Evolutionary conservation across 768 basidiomycete species (phyloP), one percentile per base, ranked within the genome.

Genomic region (Neoboletus magnificus): DNA sequence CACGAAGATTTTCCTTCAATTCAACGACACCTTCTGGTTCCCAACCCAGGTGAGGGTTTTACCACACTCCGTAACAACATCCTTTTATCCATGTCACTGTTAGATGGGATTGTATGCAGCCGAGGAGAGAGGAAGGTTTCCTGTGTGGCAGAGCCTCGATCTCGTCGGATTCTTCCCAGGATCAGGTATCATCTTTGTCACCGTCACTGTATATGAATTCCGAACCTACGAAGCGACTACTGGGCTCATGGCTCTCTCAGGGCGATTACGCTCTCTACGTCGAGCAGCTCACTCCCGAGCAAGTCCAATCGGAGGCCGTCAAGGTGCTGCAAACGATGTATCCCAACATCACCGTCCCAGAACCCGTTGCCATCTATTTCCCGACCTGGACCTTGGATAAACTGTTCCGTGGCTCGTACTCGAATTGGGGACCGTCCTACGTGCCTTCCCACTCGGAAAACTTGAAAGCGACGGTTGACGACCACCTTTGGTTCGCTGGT

Each of bases 1-100:
- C 58, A 85, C 85, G 1, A 87, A 87, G 66, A 84, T 87, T 27
- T 87, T 85, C 68, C 62, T 87, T 44, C 78, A 83, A 56, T 87
- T 87, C 62, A 73, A 79, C 0, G 60, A 78, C 52, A 83, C 80
- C 18, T 87, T 87, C 66, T 87, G 79, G 81, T 79, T 79, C 50
- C 68, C 76, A 32, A 79, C 79, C 0, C 64, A 80, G 72, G 77
- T 72, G 40, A 29, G 35, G 6, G 3, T 41, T 11, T 10, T 25
- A 10, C n/a, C 4, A 7, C 2, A 13, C 6, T 10, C 37, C 13
- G 0, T 33, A 16, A 10, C 40, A 6, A 11, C 10, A 35, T 16
- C 0, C 9, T 6, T 10, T 40, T 8, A 53, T 29, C 2, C 16
- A 30, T 20, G 10, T 20, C 6, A 13, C 16, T 8, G 27, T 18